Conservation (phyloP, 768 basidiomycete species). For the Suillus fuscotomentosus region DNA sequence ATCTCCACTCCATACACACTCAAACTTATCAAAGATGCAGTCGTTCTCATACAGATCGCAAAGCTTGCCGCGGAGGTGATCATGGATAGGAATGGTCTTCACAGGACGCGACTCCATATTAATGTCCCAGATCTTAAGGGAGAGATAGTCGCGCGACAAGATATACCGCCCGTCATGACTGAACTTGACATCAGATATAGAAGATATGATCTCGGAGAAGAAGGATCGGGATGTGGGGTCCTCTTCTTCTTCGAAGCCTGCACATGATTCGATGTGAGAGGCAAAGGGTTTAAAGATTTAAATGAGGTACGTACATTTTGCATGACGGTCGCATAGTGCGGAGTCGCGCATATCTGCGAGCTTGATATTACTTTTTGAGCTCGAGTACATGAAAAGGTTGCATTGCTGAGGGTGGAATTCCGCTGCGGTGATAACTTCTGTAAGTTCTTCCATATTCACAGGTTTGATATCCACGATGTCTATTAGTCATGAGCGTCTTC, state of each 20-base stretch:
- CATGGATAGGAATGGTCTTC: conserved; percentile 98
- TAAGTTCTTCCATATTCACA: conserved; percentile 99
- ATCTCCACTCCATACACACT: conserved; percentile 97
- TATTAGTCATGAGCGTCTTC: conserved; percentile 29
- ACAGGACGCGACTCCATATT: conserved; percentile 97
- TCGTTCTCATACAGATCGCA: conserved; percentile 99
- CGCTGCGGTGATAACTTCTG: conserved; percentile 99
- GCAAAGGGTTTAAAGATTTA: conserved; percentile 9
- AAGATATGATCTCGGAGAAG: conserved; percentile 99
- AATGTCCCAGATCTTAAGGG: conserved; percentile 99
- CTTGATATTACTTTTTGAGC: conserved; percentile 99
- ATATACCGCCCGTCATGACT: conserved; percentile 97
- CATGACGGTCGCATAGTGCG: conserved; percentile 92
- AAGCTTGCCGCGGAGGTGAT: conserved; percentile 94
- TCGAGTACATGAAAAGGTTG: conserved; percentile 99
- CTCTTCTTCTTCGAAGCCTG: conserved; percentile 99
- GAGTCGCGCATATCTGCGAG: conserved; percentile 99
- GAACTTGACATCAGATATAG: conserved; percentile 99
- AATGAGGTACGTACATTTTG: conserved; percentile 72
- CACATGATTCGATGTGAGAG: conserved; percentile 11
- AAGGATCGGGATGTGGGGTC: conserved; percentile 97
- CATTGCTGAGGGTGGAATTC: conserved; percentile 98
- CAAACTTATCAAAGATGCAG: conserved; percentile 99
- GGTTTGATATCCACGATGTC: conserved; percentile 99
- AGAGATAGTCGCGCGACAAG: conserved; percentile 94